These are phyloP conservation scores for Phlebopus sp. DNA, from an alignment of 1,284 basidiomycete genomes.

Conservation along the genomic window DNA sequence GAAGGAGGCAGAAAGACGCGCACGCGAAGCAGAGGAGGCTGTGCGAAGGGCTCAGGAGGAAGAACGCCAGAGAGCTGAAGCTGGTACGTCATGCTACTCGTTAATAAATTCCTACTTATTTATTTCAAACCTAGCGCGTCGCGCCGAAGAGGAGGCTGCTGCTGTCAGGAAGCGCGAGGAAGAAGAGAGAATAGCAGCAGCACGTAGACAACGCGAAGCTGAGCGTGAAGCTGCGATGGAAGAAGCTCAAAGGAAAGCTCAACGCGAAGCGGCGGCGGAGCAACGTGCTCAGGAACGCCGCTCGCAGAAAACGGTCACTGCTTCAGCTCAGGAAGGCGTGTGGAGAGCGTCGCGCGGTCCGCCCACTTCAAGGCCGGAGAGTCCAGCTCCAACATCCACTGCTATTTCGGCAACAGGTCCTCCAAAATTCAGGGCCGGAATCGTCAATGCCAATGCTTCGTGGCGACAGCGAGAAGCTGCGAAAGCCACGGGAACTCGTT, in stretches of 20 bases:
- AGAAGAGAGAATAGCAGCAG: slow-evolving; percentile 53
- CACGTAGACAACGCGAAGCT: slow-evolving; percentile 61
- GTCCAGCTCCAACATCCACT: slow-evolving; percentile 17
- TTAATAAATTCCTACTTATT: neutral
- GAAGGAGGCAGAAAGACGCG: slow-evolving; percentile 55
- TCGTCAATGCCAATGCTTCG: slow-evolving; percentile 34
- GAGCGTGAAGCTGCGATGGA: slow-evolving; percentile 65
- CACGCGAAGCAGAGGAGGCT: slow-evolving; percentile 46
- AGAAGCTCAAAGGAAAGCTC: slow-evolving; percentile 56
- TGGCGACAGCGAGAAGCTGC: slow-evolving; percentile 60
- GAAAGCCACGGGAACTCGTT: slow-evolving; percentile 26
- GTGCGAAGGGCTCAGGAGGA: slow-evolving; percentile 49
- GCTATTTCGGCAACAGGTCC: slow-evolving; percentile 30
- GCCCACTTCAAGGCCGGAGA: slow-evolving; percentile 32
- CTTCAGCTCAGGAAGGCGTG: neutral
- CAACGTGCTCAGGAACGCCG: slow-evolving; percentile 41
- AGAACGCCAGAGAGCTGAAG: slow-evolving; percentile 43
- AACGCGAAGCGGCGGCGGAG: slow-evolving; percentile 81
- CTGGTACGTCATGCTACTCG: slow-evolving; percentile 39
- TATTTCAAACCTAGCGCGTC: slow-evolving; percentile 42
- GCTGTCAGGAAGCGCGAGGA: slow-evolving; percentile 58
- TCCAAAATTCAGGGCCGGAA: slow-evolving; percentile 44
- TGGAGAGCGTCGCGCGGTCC: slow-evolving; percentile 23
- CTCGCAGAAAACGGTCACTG: slow-evolving; percentile 24
- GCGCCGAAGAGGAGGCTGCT: slow-evolving; percentile 54